Percentiles rank a stretch among this genome's conserved stretches.
These are phyloP conservation scores for Colletotrichum horii DNA, from an alignment of 2,329 filamentous ascomycete genomes.

Conservation along the genomic window DNA sequence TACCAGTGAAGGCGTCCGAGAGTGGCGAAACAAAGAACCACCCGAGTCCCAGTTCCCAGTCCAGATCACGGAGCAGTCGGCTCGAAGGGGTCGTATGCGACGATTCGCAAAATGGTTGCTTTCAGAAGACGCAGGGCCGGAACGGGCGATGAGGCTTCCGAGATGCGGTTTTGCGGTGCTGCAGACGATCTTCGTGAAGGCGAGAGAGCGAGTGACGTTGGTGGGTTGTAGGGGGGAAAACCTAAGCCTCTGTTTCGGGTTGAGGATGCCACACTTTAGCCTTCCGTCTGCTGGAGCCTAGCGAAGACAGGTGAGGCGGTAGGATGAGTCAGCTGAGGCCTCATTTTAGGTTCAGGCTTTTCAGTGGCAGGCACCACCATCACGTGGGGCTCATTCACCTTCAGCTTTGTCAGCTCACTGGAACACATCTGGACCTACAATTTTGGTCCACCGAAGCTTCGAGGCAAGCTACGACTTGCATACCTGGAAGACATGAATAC, in stretches of 20 bases:
- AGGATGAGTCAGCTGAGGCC: slow-evolving; percentile 12
- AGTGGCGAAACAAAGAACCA: slow-evolving; percentile 26
- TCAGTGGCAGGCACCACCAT: not conserved
- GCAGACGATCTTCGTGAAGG: slow-evolving; percentile 38
- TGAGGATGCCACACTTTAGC: slow-evolving; percentile 1
- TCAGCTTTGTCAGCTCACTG: not conserved
- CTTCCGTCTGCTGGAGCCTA: not conserved
- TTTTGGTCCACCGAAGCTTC: not conserved
- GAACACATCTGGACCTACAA: not conserved
- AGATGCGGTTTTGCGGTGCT: slow-evolving; percentile 24
- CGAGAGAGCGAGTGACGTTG: slow-evolving; percentile 35
- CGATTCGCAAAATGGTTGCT: slow-evolving; percentile 6
- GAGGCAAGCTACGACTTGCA: too few relatives aligned
- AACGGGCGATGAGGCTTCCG: slow-evolving; percentile 2
- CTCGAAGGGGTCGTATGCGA: slow-evolving; percentile 32
- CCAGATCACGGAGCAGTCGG: slow-evolving; percentile 44
- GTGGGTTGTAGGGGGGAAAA: slow-evolving; percentile 26
- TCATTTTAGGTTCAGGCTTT: not conserved
- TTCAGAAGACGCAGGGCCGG: slow-evolving; percentile 22
- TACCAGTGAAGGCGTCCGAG: slow-evolving; percentile 70
- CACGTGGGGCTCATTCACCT: not conserved
- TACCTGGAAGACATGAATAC: not conserved
- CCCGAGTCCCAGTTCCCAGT: slow-evolving; percentile 35
- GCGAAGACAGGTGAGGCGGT: not conserved
- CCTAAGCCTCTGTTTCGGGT: slow-evolving; percentile 7